These are phyloP conservation scores for Sarocladiaceae sp. DNA, from an alignment of 2,329 filamentous ascomycete genomes.

Conservation along the genomic window DNA sequence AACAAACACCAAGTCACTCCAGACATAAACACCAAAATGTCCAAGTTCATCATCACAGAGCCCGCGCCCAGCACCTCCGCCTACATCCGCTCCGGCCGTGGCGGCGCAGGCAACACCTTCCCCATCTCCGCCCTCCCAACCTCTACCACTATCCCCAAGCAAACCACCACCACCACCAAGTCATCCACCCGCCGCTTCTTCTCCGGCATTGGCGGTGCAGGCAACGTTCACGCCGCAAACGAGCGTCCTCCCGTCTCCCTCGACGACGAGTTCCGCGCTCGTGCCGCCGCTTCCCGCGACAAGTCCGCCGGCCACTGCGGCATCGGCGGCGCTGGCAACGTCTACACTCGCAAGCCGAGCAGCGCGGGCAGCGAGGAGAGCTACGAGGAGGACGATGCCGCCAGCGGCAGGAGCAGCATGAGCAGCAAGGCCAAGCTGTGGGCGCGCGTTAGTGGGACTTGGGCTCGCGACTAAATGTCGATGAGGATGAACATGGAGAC, in stretches of 20 bases:
- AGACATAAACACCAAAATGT: conserved; percentile 24
- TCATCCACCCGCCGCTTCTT: conserved; percentile 47
- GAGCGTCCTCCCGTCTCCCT: conserved; percentile 42
- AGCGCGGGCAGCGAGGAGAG: conserved; percentile 20
- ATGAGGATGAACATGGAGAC: not conserved
- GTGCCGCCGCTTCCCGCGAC: conserved; percentile 34
- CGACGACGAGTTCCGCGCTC: conserved; percentile 35
- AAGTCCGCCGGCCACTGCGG: conserved; percentile 50
- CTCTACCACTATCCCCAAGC: conserved; percentile 38
- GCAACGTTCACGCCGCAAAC: conserved; percentile 49
- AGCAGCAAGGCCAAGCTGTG: conserved; percentile 29
- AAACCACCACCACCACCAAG: conserved; percentile 29
- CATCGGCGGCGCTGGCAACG: conserved; percentile 58
- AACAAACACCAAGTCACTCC: not conserved
- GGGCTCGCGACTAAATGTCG: conserved; percentile 22
- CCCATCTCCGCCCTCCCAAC: conserved; percentile 34
- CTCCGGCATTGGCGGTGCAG: conserved; percentile 60
- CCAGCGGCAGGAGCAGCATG: conserved; percentile 26
- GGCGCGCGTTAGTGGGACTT: conserved; percentile 26
- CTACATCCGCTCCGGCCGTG: conserved; percentile 48
- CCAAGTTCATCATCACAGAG: conserved; percentile 40
- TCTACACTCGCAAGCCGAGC: conserved; percentile 48
- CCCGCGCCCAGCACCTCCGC: conserved; percentile 42
- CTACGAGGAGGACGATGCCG: conserved; percentile 14
- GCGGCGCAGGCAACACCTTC: conserved; percentile 51